Percentiles rank a stretch among this genome's conserved stretches.
These are phyloP conservation scores for Mycena amicta DNA, from an alignment of 768 basidiomycete genomes.

Conservation along the genomic window DNA sequence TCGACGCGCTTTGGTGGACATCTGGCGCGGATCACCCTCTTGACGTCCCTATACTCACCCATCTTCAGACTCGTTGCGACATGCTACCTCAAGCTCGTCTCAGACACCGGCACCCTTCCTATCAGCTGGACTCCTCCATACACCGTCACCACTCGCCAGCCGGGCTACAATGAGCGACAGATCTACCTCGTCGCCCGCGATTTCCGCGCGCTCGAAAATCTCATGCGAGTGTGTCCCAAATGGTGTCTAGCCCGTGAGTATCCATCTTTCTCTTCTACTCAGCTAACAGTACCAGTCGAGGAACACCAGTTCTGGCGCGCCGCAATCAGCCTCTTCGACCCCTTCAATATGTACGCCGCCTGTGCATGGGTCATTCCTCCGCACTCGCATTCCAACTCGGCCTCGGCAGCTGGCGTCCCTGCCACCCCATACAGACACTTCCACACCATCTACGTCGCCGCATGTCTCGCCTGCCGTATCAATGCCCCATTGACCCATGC, in stretches of 20 bases:
- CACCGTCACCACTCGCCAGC: not conserved
- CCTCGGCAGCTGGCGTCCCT: constrained; percentile 40
- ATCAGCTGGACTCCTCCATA: constrained; percentile 1
- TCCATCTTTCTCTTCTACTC: not conserved
- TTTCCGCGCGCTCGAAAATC: constrained; percentile 1
- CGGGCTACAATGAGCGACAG: not conserved
- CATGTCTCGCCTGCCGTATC: constrained; percentile 71
- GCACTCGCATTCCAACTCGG: constrained; percentile 14
- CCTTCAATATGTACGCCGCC: not conserved
- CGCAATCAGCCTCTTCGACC: constrained; percentile 9
- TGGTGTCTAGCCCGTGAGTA: constrained; percentile 13
- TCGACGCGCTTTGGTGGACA: not conserved
- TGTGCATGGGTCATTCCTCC: constrained; percentile 1
- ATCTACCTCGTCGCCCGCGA: constrained; percentile 8
- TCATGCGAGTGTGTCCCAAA: constrained; percentile 15
- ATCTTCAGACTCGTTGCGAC: constrained; percentile 9
- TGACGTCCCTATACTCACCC: not conserved
- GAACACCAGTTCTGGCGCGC: constrained; percentile 4
- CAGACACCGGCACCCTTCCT: not conserved
- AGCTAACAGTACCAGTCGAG: constrained; percentile 5
- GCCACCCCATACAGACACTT: constrained; percentile 62
- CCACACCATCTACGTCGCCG: constrained; percentile 53
- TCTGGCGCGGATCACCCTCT: not conserved
- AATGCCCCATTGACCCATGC: constrained; percentile 54
- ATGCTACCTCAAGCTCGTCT: not conserved